These are phyloP conservation scores for Castanospermum australe DNA, from an alignment of 306 rosid genomes.

Conservation along the genomic window DNA sequence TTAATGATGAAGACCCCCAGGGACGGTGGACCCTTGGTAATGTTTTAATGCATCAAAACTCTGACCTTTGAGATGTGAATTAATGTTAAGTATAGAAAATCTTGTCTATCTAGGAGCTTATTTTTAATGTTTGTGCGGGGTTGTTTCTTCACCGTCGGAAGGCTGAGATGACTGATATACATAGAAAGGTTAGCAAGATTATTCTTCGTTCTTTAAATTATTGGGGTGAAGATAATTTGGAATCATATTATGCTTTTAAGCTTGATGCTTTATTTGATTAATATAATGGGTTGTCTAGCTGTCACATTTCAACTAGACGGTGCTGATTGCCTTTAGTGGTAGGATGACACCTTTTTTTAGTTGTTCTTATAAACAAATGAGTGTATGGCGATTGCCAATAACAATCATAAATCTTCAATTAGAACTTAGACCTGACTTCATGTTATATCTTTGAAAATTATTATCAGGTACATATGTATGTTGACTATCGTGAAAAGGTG, in stretches of 20 bases:
- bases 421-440: background rate
- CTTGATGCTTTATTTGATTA: slow-evolving; percentile 17
- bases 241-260: slow-evolving; percentile 8
- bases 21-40: slow-evolving; percentile 93
- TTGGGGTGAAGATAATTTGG: background rate
- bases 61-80: slow-evolving; percentile 15
- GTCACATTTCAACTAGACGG: too few species aligned
- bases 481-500: slow-evolving; percentile 82
- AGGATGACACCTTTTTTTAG: background rate
- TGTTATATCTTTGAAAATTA: background rate
- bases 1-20: slow-evolving; percentile 93
- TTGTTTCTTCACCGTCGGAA: slow-evolving; percentile 91
- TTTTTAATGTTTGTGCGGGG: slow-evolving; percentile 54
- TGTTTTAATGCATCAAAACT: slow-evolving; percentile 23
- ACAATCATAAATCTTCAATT: background rate
- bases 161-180: slow-evolving; percentile 61
- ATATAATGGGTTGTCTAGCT: background rate
- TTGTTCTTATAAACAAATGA: background rate
- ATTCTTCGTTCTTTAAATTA: slow-evolving; percentile 14
- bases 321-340: too few species aligned
- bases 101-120: slow-evolving; percentile 21
- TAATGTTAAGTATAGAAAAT: slow-evolving; percentile 15
- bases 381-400: background rate
- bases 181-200: slow-evolving; percentile 58
- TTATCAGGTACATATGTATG: slow-evolving; percentile 80